Percentiles rank a stretch among this genome's conserved stretches.
Conservation (phyloP, 192 early-diverging fungal species). For the Podochytrium sp. region DNA sequence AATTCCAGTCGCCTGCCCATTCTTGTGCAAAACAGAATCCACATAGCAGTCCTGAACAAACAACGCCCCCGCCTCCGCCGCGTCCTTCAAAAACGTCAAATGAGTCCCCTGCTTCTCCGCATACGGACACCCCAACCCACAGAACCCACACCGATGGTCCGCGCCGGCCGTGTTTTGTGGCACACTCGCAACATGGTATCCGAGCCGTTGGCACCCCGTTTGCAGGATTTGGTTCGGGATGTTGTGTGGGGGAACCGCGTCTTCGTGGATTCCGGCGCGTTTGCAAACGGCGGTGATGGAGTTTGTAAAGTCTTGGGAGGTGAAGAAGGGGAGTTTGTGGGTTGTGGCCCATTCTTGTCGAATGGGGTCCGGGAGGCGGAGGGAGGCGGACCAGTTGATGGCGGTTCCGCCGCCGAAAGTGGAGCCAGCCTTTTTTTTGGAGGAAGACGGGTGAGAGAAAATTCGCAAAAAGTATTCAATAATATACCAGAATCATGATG, state of each 20-base stretch:
- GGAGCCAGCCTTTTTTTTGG: constrained; percentile 49
- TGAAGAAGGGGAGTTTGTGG: constrained; percentile 63
- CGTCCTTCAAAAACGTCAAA: constrained; percentile 71
- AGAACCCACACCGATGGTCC: constrained; percentile 27
- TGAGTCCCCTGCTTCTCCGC: constrained; percentile 72
- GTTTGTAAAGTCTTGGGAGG: constrained; percentile 52
- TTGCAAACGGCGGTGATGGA: constrained; percentile 62
- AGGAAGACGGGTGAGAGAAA: too few species aligned
- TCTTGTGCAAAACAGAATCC: constrained; percentile 56
- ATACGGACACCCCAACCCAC: constrained; percentile 65
- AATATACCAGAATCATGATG: constrained; percentile 46
- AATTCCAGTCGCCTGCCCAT: constrained; percentile 65
- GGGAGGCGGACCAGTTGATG: constrained; percentile 30
- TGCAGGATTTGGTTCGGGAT: constrained; percentile 61
- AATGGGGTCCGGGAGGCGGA: constrained; percentile 61
- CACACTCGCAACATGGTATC: constrained; percentile 55
- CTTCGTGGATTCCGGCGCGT: constrained; percentile 59
- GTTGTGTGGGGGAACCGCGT: constrained; percentile 62
- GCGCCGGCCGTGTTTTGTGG: constrained; percentile 70
- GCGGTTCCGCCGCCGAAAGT: constrained; percentile 36
- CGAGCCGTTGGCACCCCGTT: constrained; percentile 71
- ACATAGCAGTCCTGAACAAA: constrained; percentile 69
- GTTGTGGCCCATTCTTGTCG: constrained; percentile 74
- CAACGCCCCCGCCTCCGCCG: constrained; percentile 56
- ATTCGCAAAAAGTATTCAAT: neutral